phyloP scores from a whole-genome alignment of 768 basidiomycete genomes.

The Termitomyces sp. region DNA sequence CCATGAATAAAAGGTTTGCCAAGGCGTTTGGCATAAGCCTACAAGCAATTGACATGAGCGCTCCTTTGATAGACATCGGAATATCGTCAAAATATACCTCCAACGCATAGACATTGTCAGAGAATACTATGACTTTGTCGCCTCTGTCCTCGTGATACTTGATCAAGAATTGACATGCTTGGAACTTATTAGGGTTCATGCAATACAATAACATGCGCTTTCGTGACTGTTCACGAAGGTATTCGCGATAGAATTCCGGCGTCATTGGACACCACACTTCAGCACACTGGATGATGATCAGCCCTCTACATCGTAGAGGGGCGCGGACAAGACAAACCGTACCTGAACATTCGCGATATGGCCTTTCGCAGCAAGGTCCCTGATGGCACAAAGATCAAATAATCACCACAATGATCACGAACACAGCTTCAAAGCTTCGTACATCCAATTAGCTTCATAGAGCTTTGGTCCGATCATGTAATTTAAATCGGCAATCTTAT shows the following conservation, averaged over 20 bases:
- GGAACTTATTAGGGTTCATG: slow-evolving; percentile 99
- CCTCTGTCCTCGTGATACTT: slow-evolving; percentile 97
- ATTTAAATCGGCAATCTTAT: slow-evolving; percentile 97
- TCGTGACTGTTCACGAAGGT: slow-evolving; percentile 86
- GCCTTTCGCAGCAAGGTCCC: slow-evolving; percentile 96
- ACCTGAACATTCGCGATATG: slow-evolving; percentile 99
- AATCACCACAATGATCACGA: slow-evolving; percentile 10
- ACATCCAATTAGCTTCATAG: slow-evolving; percentile 99
- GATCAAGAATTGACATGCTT: slow-evolving; percentile 98
- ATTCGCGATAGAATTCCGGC: slow-evolving; percentile 98
- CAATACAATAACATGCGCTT: slow-evolving; percentile 96
- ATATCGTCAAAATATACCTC: slow-evolving; percentile 60
- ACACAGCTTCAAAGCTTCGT: slow-evolving; percentile 13
- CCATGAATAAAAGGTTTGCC: slow-evolving; percentile 96
- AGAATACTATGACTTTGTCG: slow-evolving; percentile 99
- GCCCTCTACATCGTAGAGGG: not conserved
- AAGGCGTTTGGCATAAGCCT: slow-evolving; percentile 93
- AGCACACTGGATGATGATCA: slow-evolving; percentile 63
- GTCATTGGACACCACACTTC: slow-evolving; percentile 99
- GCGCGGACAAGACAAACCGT: slow-evolving; percentile 7
- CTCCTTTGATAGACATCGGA: not conserved
- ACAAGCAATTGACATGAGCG: slow-evolving; percentile 6
- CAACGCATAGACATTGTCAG: slow-evolving; percentile 95
- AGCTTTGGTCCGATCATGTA: slow-evolving; percentile 99
- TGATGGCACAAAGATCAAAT: slow-evolving; percentile 17